Conservation (phyloP, 139 green algal genomes). For the Diplosphaera chodatii region DNA sequence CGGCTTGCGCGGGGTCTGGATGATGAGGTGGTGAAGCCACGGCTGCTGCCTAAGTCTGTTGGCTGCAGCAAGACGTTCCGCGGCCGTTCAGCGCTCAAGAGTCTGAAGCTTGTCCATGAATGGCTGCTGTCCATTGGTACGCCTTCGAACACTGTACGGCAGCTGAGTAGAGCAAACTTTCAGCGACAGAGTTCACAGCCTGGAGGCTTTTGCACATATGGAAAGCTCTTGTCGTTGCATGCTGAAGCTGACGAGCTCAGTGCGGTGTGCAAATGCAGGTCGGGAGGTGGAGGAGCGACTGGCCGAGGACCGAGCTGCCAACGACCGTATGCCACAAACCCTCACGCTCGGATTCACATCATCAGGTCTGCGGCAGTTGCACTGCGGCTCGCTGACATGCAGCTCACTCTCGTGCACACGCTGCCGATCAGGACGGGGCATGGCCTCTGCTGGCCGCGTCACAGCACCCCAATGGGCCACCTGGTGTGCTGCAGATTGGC, state of each 20-base stretch:
- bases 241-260: too few species aligned
- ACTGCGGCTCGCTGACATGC: background rate
- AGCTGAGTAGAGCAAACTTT: too few species aligned
- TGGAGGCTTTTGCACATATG: too few species aligned
- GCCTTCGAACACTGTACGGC: background rate
- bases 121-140: slow-evolving; percentile 44
- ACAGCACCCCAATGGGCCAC: too few species aligned
- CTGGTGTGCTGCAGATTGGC: slow-evolving; percentile 1
- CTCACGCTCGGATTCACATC: slow-evolving; percentile 30
- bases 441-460: too few species aligned
- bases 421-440: too few species aligned
- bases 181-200: too few species aligned
- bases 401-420: too few species aligned
- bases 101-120: slow-evolving; percentile 31
- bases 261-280: too few species aligned
- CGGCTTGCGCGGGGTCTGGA: slow-evolving; percentile 55
- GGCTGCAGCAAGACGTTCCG: slow-evolving; percentile 78
- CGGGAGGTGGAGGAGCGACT: slow-evolving; percentile 66
- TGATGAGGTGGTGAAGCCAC: slow-evolving; percentile 48
- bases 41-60: slow-evolving; percentile 61
- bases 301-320: slow-evolving; percentile 35
- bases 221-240: too few species aligned
- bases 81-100: slow-evolving; percentile 25
- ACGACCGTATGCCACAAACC: slow-evolving; percentile 33
- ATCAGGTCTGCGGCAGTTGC: background rate